Evolutionary conservation across 352 stramenopile species (phyloP).

Genomic region (Globisporangium abappressorium): DNA sequence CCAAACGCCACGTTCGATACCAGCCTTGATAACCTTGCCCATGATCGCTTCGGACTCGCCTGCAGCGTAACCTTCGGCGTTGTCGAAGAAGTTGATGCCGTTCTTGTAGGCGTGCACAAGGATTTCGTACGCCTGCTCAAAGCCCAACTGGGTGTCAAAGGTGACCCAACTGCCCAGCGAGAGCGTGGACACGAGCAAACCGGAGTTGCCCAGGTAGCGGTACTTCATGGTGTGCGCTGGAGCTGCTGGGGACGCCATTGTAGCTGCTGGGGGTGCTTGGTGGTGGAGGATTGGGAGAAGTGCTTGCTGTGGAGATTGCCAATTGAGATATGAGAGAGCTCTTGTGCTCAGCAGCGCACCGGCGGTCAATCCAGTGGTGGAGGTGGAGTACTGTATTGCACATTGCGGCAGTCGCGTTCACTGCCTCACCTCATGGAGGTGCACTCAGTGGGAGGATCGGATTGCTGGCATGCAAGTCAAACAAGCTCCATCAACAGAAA

Average conservation of each 20-base stretch:
- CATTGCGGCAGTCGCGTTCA: not conserved
- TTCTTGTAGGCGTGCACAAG: conserved; percentile 27
- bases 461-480: not conserved
- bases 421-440: not conserved
- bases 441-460: not conserved
- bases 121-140: conserved; percentile 29
- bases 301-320: not conserved
- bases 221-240: conserved; percentile 52
- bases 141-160: conserved; percentile 16
- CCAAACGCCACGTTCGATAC: conserved; percentile 24
- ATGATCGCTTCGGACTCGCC: conserved; percentile 33
- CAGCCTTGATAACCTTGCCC: conserved; percentile 24
- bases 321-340: not conserved
- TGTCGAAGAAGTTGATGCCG: conserved; percentile 64
- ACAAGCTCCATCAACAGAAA: not conserved
- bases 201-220: conserved; percentile 49
- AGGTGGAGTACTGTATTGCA: not conserved
- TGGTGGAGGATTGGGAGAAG: not conserved
- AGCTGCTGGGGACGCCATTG: conserved; percentile 1
- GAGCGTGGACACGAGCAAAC: conserved; percentile 42
- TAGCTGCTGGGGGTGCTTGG: not conserved
- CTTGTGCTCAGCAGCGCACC: not conserved
- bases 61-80: conserved; percentile 32
- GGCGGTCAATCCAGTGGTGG: not conserved
- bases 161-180: conserved; percentile 36